Conservation (phyloP, 495 filamentous ascomycete genomes). For the Sabuloglossum arenarium region DNA sequence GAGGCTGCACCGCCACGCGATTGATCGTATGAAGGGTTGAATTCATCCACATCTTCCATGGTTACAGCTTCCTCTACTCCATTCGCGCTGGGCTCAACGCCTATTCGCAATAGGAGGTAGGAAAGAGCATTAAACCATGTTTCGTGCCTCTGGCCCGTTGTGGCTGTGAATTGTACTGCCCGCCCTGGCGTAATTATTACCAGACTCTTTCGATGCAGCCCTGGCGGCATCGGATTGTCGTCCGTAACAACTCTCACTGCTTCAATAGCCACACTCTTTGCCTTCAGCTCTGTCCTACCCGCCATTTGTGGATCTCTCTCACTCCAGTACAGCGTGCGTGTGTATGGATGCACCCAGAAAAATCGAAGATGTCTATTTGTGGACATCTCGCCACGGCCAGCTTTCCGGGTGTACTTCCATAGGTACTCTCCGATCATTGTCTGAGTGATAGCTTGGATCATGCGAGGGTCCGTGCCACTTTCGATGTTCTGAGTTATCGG, state of each 20-base stretch:
- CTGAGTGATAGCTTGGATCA: constrained; percentile 98
- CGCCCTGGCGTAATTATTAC: constrained; percentile 78
- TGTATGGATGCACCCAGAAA: constrained; percentile 99
- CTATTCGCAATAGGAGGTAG: constrained; percentile 66
- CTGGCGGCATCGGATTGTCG: constrained; percentile 88
- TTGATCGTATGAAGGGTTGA: constrained; percentile 49
- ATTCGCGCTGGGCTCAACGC: constrained; percentile 27
- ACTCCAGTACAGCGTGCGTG: constrained; percentile 91
- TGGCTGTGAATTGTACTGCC: constrained; percentile 77
- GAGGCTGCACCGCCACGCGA: constrained; percentile 36
- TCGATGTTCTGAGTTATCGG: constrained; percentile 37
- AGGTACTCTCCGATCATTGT: constrained; percentile 99
- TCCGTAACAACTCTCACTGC: constrained; percentile 84
- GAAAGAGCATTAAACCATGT: constrained; percentile 97
- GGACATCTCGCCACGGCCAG: constrained; percentile 69
- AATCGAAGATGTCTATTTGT: constrained; percentile 77
- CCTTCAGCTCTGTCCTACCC: constrained; percentile 55
- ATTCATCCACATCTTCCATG: constrained; percentile 67
- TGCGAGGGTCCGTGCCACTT: constrained; percentile 67
- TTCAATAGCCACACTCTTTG: constrained; percentile 91
- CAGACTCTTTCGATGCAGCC: constrained; percentile 81
- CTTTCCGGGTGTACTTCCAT: constrained; percentile 94
- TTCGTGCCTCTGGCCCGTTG: constrained; percentile 82
- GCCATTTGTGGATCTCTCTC: constrained; percentile 66
- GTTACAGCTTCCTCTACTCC: constrained; percentile 30